Evolutionary conservation across 495 filamentous ascomycete genomes (phyloP).

Genomic region (Penicillium alfredii): DNA sequence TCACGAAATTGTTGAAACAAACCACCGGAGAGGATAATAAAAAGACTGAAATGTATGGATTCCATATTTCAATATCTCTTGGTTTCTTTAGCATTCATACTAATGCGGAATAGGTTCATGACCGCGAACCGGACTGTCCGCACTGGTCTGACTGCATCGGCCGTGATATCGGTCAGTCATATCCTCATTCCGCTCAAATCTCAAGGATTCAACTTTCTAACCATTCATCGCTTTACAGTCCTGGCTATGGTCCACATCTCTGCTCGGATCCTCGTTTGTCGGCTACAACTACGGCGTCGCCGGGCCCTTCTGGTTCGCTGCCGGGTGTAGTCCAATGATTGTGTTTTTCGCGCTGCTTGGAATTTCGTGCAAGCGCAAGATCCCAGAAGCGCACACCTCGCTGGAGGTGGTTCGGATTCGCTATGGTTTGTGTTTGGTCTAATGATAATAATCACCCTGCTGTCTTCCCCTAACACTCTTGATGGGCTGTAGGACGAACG

Average conservation of each 20-base stretch:
- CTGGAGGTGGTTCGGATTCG: constrained; percentile 35
- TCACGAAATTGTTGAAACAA: constrained; percentile 28
- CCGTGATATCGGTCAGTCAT: constrained; percentile 31
- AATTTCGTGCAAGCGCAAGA: constrained; percentile 43
- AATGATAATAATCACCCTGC: background rate
- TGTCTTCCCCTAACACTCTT: background rate
- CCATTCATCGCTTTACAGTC: constrained; percentile 12
- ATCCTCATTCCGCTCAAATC: background rate
- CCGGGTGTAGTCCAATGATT: constrained; percentile 41
- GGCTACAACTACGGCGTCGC: constrained; percentile 33
- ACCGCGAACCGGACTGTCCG: constrained; percentile 35
- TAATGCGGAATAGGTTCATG: constrained; percentile 31
- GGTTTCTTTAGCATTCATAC: no score
- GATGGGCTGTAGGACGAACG: constrained; percentile 15
- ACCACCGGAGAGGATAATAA: constrained; percentile 36
- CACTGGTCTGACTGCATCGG: constrained; percentile 34
- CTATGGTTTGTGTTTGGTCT: constrained; percentile 22
- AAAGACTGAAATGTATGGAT: constrained; percentile 35
- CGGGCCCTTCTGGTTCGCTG: constrained; percentile 41
- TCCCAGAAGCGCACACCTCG: constrained; percentile 41
- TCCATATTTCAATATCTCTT: background rate
- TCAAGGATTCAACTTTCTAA: no score
- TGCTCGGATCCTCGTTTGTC: constrained; percentile 28
- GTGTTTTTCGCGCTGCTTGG: constrained; percentile 42
- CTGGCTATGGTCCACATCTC: constrained; percentile 32